Conservation (phyloP, 768 basidiomycete species). For the Leccinum truebloodii region DNA sequence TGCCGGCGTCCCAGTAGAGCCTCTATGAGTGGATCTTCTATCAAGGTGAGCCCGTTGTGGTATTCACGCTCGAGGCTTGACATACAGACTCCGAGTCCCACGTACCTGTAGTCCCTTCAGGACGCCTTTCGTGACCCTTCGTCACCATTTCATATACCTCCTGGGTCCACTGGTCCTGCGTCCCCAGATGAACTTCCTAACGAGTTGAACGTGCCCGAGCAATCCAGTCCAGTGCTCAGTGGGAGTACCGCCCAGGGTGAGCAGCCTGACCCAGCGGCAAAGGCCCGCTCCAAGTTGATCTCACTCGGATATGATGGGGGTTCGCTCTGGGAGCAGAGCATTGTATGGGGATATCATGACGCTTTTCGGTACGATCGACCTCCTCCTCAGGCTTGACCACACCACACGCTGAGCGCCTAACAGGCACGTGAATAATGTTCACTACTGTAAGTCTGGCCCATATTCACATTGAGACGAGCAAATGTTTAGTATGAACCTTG, state of each 20-base stretch:
- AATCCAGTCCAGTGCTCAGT: slow-evolving; percentile 8
- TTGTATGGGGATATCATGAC: slow-evolving; percentile 83
- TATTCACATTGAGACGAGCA: neutral
- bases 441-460: slow-evolving; percentile 50
- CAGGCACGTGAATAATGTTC: slow-evolving; percentile 80
- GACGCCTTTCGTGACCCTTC: slow-evolving; percentile 61
- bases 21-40: slow-evolving; percentile 25
- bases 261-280: slow-evolving; percentile 22
- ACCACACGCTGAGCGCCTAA: neutral
- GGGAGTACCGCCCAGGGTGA: neutral
- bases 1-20: neutral
- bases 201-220: slow-evolving; percentile 3
- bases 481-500: neutral
- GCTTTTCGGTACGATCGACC: slow-evolving; percentile 57
- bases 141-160: slow-evolving; percentile 65
- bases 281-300: slow-evolving; percentile 45
- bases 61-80: neutral
- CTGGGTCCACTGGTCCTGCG: slow-evolving; percentile 58
- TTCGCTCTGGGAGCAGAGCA: slow-evolving; percentile 76
- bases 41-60: slow-evolving; percentile 22
- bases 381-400: neutral
- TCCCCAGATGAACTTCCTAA: slow-evolving; percentile 49
- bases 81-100: neutral
- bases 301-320: slow-evolving; percentile 56
- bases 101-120: slow-evolving; percentile 49